Conservation (phyloP, 75 land plant species). For the Pinus albicaulis region DNA sequence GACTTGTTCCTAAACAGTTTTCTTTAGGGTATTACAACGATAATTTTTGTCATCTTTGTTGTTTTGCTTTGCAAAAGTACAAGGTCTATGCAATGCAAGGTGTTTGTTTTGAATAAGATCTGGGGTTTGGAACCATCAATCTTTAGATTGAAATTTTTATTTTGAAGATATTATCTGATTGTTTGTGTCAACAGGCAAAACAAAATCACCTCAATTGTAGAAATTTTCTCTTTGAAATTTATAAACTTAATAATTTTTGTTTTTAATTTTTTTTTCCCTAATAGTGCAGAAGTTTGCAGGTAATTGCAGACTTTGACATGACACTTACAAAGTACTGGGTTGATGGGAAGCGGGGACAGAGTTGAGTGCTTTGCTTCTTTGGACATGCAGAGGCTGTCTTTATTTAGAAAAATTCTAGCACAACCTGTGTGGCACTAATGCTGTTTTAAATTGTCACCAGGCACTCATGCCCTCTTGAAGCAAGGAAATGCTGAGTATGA, state of each 20-base stretch:
- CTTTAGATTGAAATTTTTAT: neutral
- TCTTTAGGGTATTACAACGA: too few relatives aligned
- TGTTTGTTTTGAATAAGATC: too few relatives aligned
- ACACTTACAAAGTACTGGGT: slow-evolving; percentile 79
- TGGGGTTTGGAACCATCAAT: neutral
- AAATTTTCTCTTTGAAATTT: neutral
- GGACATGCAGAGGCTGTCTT: neutral
- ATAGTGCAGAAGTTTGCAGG: slow-evolving; percentile 32
- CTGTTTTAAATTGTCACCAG: slow-evolving; percentile 26
- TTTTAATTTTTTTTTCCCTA: neutral
- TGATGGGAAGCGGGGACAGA: slow-evolving; percentile 77
- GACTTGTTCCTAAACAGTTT: too few relatives aligned
- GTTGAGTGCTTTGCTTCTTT: slow-evolving; percentile 38
- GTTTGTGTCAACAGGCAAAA: neutral
- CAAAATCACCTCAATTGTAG: neutral
- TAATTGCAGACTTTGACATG: slow-evolving; percentile 93
- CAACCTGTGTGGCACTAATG: neutral
- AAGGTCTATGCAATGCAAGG: too few relatives aligned
- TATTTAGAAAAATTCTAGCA: neutral
- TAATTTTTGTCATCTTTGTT: too few relatives aligned
- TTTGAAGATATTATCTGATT: neutral
- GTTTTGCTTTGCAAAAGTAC: too few relatives aligned
- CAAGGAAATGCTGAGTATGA: slow-evolving; percentile 82
- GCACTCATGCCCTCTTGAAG: slow-evolving; percentile 74
- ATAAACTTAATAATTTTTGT: neutral